Evolutionary conservation across 176 grass and related monocot species (phyloP).

Genomic region (Avena eriantha): DNA sequence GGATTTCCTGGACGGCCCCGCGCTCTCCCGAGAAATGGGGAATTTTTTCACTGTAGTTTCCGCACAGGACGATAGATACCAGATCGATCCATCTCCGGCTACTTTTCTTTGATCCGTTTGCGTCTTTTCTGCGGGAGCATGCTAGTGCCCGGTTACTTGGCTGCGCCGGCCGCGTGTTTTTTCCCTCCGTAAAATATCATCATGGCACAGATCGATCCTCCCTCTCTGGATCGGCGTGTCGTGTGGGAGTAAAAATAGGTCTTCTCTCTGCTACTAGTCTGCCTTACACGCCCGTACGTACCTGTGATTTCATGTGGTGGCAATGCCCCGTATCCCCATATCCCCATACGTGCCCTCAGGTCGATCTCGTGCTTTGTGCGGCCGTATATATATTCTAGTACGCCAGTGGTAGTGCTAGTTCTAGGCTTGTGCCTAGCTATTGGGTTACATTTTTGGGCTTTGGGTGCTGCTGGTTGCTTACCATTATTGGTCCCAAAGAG

Average conservation of each 20-base stretch:
- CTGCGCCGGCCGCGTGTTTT: background rate
- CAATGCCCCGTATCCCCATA: constrained; percentile 9
- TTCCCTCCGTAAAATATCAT: background rate
- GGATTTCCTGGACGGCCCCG: too few species aligned
- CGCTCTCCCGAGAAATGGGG: constrained; percentile 12
- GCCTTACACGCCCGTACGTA: constrained; percentile 34
- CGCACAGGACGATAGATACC: background rate
- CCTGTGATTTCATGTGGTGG: constrained; percentile 59
- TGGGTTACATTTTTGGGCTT: constrained; percentile 18
- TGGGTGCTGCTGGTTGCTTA: background rate
- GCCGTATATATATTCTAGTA: background rate
- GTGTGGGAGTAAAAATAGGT: background rate
- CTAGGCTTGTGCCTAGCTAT: background rate
- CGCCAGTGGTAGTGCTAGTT: background rate
- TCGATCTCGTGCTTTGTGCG: constrained; percentile 18
- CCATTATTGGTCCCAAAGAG: constrained; percentile 6
- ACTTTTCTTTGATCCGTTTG: background rate
- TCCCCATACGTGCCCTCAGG: background rate
- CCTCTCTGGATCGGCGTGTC: constrained; percentile 21
- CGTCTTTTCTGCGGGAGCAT: background rate
- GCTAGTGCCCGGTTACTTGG: constrained; percentile 15
- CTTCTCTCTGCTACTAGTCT: background rate
- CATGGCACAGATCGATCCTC: background rate
- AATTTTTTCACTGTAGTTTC: constrained; percentile 59
- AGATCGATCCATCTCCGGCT: constrained; percentile 17